Conservation (phyloP, 257 asterid species). For the Fraxinus quadrangulata region DNA sequence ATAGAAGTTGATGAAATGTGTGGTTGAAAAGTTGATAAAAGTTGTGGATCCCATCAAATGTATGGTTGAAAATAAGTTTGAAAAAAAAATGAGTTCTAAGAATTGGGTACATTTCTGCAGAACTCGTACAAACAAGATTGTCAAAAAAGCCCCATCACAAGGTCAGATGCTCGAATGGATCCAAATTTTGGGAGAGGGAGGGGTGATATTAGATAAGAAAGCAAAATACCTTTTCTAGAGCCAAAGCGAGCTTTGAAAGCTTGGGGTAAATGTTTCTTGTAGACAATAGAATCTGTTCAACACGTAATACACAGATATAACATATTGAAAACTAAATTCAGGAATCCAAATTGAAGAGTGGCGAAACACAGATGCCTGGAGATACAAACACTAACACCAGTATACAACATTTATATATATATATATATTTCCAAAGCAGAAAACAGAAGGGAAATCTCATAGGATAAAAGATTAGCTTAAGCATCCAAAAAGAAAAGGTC, state of each 20-base stretch:
- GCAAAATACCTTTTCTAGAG: slow-evolving; percentile 86
- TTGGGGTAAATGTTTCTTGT: slow-evolving; percentile 81
- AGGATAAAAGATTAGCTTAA: neutral
- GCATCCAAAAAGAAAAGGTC: slow-evolving; percentile 1
- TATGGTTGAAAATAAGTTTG: too few relatives aligned
- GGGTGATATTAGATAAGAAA: neutral
- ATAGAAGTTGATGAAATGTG: too few relatives aligned
- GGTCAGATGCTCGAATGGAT: neutral
- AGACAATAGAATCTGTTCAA: slow-evolving; percentile 72
- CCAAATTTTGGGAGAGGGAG: neutral
- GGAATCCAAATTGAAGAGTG: slow-evolving; percentile 4
- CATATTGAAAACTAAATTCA: neutral
- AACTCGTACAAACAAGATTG: neutral
- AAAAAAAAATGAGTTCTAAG: too few relatives aligned
- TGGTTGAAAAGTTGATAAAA: too few relatives aligned
- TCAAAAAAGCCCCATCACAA: neutral
- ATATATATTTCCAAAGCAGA: slow-evolving; percentile 1
- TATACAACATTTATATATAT: neutral
- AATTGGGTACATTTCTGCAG: neutral
- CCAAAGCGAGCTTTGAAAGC: slow-evolving; percentile 81
- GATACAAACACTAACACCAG: neutral
- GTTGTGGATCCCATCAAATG: too few relatives aligned
- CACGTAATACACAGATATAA: slow-evolving; percentile 22
- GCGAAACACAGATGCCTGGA: neutral
- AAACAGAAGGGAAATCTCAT: slow-evolving; percentile 2